phyloP scores from a whole-genome alignment of 306 rosid species.

The Abrus pulchellus region DNA sequence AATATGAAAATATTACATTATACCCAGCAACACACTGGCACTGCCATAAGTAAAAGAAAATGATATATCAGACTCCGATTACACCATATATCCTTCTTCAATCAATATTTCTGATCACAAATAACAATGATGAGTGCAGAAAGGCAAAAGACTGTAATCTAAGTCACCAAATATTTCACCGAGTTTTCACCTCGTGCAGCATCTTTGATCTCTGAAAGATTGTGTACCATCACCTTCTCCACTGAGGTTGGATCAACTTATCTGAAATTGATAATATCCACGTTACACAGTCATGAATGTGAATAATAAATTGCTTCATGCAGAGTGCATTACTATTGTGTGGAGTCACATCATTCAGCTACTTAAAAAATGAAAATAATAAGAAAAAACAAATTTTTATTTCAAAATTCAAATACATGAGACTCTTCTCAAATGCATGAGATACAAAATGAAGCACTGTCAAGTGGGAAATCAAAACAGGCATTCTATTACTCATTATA shows the following conservation, averaged over 20 bases:
- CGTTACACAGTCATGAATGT: neutral
- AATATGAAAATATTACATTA: neutral
- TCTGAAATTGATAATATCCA: slow-evolving; percentile 51
- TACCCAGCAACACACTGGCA: neutral
- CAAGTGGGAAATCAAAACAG: neutral
- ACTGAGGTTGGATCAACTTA: slow-evolving; percentile 56
- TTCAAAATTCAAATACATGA: no score
- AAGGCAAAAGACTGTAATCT: neutral
- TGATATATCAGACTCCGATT: slow-evolving; percentile 14
- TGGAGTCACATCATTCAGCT: no score
- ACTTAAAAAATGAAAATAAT: no score
- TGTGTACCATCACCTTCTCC: slow-evolving; percentile 56
- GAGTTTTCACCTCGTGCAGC: neutral
- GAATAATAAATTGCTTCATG: neutral
- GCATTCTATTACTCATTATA: neutral
- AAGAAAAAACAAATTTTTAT: no score
- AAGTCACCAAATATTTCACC: neutral
- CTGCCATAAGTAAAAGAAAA: neutral
- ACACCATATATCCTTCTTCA: slow-evolving; percentile 14
- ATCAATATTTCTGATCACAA: slow-evolving; percentile 4
- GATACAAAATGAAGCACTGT: neutral
- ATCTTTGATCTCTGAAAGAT: slow-evolving; percentile 3
- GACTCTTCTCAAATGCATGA: no score
- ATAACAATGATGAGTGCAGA: slow-evolving; percentile 15
- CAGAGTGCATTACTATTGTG: no score